Evolutionary conservation across 805 yeast species (phyloP).

Genomic region (Clavispora santaluciae): DNA sequence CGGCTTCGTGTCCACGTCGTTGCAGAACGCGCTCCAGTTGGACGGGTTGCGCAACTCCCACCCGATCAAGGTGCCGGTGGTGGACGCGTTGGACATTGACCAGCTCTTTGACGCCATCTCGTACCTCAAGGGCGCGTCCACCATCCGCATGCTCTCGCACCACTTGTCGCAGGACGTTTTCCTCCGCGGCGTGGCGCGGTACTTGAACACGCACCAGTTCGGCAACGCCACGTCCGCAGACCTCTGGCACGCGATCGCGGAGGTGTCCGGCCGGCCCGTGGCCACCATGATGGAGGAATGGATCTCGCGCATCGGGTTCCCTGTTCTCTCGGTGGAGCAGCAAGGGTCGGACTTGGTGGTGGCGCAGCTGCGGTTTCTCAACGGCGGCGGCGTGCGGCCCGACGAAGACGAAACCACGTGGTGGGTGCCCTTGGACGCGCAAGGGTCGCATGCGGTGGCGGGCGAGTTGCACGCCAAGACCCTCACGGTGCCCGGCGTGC

Average conservation of each 20-base stretch:
- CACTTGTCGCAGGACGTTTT: slow-evolving; percentile 66
- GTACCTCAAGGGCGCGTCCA: slow-evolving; percentile 75
- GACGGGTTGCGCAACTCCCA: slow-evolving; percentile 64
- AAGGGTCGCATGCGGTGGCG: neutral
- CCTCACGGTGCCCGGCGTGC: neutral
- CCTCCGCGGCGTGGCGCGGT: slow-evolving; percentile 66
- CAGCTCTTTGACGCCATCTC: slow-evolving; percentile 82
- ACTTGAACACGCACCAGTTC: slow-evolving; percentile 58
- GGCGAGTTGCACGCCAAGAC: slow-evolving; percentile 6
- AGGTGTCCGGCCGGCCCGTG: slow-evolving; percentile 59
- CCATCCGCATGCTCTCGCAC: slow-evolving; percentile 70
- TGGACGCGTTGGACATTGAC: slow-evolving; percentile 71
- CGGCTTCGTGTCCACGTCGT: slow-evolving; percentile 46
- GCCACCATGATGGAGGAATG: slow-evolving; percentile 58
- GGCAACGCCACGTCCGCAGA: slow-evolving; percentile 72
- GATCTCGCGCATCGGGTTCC: slow-evolving; percentile 73
- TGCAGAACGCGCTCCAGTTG: slow-evolving; percentile 47
- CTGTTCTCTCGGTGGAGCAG: slow-evolving; percentile 49
- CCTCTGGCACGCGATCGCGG: slow-evolving; percentile 64
- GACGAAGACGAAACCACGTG: slow-evolving; percentile 54
- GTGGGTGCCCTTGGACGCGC: slow-evolving; percentile 49
- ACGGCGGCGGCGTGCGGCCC: slow-evolving; percentile 54
- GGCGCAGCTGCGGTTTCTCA: slow-evolving; percentile 57
- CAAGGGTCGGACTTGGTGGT: slow-evolving; percentile 34
- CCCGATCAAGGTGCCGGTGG: slow-evolving; percentile 79